Percentiles rank a stretch among this genome's conserved stretches.
Conservation (phyloP, 768 basidiomycete species). For the Boletus rufocinnamomeus region DNA sequence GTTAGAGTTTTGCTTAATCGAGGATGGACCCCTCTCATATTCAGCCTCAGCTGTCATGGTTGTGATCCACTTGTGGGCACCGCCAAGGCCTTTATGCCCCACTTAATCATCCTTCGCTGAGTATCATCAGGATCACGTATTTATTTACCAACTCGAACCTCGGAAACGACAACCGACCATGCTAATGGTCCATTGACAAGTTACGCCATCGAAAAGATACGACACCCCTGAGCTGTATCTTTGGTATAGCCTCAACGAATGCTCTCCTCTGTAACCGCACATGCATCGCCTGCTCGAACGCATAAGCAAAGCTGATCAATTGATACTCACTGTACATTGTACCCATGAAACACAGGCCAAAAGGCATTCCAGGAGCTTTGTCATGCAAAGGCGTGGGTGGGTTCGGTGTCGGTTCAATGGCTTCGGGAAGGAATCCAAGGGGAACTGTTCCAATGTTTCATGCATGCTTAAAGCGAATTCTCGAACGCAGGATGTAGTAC, state of each 20-base stretch:
- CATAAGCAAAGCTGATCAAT: slow-evolving; percentile 45
- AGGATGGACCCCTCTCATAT: not conserved
- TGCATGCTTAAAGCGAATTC: too few relatives aligned
- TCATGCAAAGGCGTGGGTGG: slow-evolving; percentile 39
- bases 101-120: too few relatives aligned
- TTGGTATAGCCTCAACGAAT: slow-evolving; percentile 54
- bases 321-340: slow-evolving; percentile 47
- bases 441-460: slow-evolving; percentile 16
- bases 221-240: slow-evolving; percentile 46
- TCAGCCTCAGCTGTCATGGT: too few relatives aligned
- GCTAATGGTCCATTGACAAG: not conserved
- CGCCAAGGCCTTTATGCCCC: too few relatives aligned
- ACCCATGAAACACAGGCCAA: slow-evolving; percentile 47
- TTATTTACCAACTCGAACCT: not conserved
- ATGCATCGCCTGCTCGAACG: slow-evolving; percentile 58
- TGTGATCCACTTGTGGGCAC: too few relatives aligned
- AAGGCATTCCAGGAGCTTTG: slow-evolving; percentile 41
- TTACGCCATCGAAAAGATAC: slow-evolving; percentile 10
- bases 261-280: slow-evolving; percentile 50
- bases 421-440: slow-evolving; percentile 41
- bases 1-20: not conserved
- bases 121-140: too few relatives aligned
- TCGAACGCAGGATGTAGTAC: too few relatives aligned
- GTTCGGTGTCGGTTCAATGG: slow-evolving; percentile 30
- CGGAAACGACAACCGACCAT: not conserved